Evolutionary conservation across 2,329 filamentous ascomycete species (phyloP), one percentile per base, ranked within the genome.

Genomic region (Xylariaceae sp.): DNA sequence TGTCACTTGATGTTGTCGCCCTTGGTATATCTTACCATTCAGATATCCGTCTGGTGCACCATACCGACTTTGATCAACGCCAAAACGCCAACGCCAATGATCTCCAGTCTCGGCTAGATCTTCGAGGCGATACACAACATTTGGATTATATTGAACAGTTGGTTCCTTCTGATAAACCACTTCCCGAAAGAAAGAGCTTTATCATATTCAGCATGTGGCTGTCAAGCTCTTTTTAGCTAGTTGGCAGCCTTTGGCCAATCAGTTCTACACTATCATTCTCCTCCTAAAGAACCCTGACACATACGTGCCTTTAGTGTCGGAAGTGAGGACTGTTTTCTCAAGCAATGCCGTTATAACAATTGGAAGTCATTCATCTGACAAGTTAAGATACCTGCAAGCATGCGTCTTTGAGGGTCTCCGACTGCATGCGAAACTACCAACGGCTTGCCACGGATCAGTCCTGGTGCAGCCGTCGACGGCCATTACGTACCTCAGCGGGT

Each of bases 111-210:
- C 59, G 60, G 7, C 57, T 63, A 22, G 49, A 56, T 15, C 52
- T 50, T 10, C 54, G 56, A 5, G 58, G 57, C 11, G 47, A 55
- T 15, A 51, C 49, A 3, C 41, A 57, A 39, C 57, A 62, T 39
- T 30, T 52, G 5, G 61, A 64, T 52, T 59, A 62, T 31, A 50
- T 62, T 22, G 60, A 62, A n/a, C 52, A 59, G 27, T 39, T 63
- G 1, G 11, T 59, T 4, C 56, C 56, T 1, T 36, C 49, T 2
- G 53, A 59, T 22, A 42, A 36, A 10, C 54, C 58, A 5, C 27
- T 36, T 11, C 58, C 57, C 1, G 42, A 36, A 48, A 58, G 39
- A 49, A 51, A 22, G 47, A 63, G 15, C 32, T 54, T 3, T 46
- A 33, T 32, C 56, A 60, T 31, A 27, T 64, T 3, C 55, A 58